These are phyloP conservation scores for Spergularia bocconei DNA, from an alignment of 148 eudicot genomes.

Conservation along the genomic window DNA sequence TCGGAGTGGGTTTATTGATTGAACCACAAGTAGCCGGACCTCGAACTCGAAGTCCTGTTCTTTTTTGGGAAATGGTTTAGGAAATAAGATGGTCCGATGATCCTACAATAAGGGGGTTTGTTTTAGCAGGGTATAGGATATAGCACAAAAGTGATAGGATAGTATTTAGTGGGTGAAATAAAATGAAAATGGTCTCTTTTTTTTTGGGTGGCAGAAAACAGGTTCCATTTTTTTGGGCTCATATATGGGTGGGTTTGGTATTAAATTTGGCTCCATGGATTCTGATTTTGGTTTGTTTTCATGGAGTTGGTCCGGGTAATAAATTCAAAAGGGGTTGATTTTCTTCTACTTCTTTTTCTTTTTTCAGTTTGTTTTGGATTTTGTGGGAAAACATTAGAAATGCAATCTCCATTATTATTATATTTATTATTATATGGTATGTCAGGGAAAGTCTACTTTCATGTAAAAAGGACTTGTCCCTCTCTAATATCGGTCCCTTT, in stretches of 20 bases:
- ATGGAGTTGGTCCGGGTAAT: conserved; percentile 17
- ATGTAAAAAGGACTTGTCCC: conserved; percentile 3
- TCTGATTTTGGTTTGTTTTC: conserved; percentile 10
- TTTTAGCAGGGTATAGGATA: conserved; percentile 7
- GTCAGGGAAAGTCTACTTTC: background rate
- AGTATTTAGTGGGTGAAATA: background rate
- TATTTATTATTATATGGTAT: background rate
- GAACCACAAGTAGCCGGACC: background rate
- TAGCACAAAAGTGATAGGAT: conserved; percentile 6
- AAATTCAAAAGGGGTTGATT: background rate
- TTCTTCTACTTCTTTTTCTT: background rate
- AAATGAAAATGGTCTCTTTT: background rate
- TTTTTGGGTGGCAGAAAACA: background rate
- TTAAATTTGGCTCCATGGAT: conserved; percentile 25
- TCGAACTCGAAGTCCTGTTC: background rate
- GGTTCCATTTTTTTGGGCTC: background rate
- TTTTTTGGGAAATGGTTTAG: background rate
- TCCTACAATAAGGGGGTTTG: background rate
- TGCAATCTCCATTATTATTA: background rate
- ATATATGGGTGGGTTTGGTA: background rate
- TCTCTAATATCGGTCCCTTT: background rate
- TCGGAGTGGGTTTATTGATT: conserved; percentile 31
- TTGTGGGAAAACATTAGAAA: background rate
- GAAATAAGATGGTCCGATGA: background rate
- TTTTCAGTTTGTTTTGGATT: background rate